phyloP scores from a whole-genome alignment of 805 yeast species.

The Ascoidea tarda region DNA sequence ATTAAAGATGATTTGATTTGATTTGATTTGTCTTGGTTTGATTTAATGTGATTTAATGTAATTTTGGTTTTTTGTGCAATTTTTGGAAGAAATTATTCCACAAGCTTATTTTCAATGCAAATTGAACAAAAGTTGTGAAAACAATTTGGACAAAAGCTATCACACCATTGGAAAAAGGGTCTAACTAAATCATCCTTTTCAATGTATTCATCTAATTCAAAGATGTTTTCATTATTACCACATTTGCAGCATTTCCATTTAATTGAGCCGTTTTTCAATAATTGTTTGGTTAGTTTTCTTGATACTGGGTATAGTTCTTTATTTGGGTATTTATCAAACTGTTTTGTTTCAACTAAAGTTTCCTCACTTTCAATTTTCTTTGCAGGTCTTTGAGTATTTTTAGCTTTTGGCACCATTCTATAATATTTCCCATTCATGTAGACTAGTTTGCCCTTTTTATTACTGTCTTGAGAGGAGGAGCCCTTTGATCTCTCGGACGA shows the following conservation, averaged over 20 bases:
- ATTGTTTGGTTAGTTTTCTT: background rate
- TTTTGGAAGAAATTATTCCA: background rate
- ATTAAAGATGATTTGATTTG: too few species aligned
- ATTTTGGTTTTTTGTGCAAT: too few species aligned
- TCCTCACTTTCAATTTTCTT: background rate
- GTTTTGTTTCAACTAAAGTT: background rate
- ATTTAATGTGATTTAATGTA: too few species aligned
- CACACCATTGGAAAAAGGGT: background rate
- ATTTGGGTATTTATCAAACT: background rate
- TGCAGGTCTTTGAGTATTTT: background rate
- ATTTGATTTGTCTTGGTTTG: too few species aligned
- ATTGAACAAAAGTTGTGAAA: background rate
- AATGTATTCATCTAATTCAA: background rate
- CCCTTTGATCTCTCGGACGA: too few species aligned
- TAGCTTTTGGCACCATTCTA: background rate
- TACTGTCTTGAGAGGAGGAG: slow-evolving; percentile 28
- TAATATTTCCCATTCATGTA: background rate
- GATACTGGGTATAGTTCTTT: background rate
- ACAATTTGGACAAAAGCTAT: background rate
- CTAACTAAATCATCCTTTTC: background rate
- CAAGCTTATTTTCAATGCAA: background rate
- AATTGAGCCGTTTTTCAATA: background rate
- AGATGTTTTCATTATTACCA: background rate
- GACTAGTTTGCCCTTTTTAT: background rate
- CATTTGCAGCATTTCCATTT: background rate